Percentiles rank a stretch among this genome's conserved stretches.
Conservation (phyloP, 2,329 filamentous ascomycete genomes). For the Thyridium curvatum region DNA sequence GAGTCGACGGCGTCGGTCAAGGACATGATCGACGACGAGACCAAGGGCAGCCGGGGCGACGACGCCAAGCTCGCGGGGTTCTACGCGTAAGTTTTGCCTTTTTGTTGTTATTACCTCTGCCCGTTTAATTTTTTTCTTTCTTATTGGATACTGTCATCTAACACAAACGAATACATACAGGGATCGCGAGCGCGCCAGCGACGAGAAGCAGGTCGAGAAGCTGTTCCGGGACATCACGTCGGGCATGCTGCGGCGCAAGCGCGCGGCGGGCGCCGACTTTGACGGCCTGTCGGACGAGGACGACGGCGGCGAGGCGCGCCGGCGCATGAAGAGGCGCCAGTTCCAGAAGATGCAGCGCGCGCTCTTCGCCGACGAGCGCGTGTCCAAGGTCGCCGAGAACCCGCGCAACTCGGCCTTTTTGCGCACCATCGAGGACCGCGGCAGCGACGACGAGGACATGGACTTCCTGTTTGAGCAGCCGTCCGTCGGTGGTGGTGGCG, state of each 20-base stretch:
- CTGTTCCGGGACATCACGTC: constrained; percentile 90
- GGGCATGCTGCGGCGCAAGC: constrained; percentile 78
- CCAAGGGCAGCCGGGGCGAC: constrained; percentile 67
- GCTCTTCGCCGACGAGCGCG: constrained; percentile 78
- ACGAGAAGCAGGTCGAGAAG: constrained; percentile 85
- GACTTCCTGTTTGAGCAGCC: constrained; percentile 54
- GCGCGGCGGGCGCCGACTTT: constrained; percentile 72
- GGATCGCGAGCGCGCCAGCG: constrained; percentile 69
- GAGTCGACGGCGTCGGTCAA: constrained; percentile 66
- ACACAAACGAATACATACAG: constrained; percentile 33
- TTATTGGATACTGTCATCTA: neutral
- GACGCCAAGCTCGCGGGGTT: constrained; percentile 78
- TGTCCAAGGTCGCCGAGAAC: constrained; percentile 85
- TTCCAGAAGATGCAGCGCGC: constrained; percentile 90
- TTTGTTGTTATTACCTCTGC: neutral
- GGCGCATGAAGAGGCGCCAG: constrained; percentile 77
- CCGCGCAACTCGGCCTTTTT: constrained; percentile 88
- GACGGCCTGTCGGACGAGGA: constrained; percentile 86
- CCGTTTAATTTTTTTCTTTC: constrained; percentile 7
- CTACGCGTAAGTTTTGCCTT: constrained; percentile 64
- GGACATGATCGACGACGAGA: constrained; percentile 86
- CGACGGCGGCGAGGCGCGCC: constrained; percentile 71
- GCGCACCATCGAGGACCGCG: constrained; percentile 78
- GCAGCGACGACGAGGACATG: constrained; percentile 57
- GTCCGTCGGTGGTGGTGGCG: constrained; percentile 33